A percentile compares a stretch with the other conserved stretches of the same genome.
Conservation (phyloP, 2,329 filamentous ascomycete genomes). For the Fusarium sp. region DNA sequence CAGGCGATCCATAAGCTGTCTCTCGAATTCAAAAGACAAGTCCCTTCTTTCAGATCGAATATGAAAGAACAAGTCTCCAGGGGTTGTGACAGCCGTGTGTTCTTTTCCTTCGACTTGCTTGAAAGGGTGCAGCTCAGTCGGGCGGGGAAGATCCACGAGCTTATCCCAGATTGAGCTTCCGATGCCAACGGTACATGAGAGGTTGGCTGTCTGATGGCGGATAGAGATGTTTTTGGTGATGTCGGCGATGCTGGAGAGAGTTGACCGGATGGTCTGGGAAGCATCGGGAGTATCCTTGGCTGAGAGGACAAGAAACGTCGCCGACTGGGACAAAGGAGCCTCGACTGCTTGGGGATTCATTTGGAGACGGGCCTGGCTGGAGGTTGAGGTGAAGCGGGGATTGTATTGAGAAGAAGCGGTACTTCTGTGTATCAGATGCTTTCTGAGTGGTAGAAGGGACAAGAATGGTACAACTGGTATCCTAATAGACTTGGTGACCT, state of each 20-base stretch:
- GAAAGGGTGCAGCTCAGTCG: slow-evolving; percentile 65
- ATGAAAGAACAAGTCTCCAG: slow-evolving; percentile 69
- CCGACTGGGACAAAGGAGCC: slow-evolving; percentile 63
- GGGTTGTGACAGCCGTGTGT: slow-evolving; percentile 66
- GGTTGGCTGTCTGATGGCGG: slow-evolving; percentile 58
- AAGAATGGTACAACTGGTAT: neutral
- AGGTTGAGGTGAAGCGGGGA: neutral
- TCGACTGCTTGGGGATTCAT: slow-evolving; percentile 57
- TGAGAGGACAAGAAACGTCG: slow-evolving; percentile 66
- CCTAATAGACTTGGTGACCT: neutral
- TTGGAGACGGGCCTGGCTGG: neutral
- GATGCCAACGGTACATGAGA: slow-evolving; percentile 67
- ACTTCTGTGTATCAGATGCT: neutral
- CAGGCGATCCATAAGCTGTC: slow-evolving; percentile 63
- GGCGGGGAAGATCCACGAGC: slow-evolving; percentile 58
- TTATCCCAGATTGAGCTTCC: slow-evolving; percentile 64
- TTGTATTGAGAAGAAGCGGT: neutral
- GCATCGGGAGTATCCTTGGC: slow-evolving; percentile 52
- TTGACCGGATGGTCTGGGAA: slow-evolving; percentile 56
- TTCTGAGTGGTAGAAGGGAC: neutral
- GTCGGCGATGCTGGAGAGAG: slow-evolving; percentile 57
- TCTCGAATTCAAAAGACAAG: slow-evolving; percentile 69
- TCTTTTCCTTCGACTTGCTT: slow-evolving; percentile 57
- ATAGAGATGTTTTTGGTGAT: slow-evolving; percentile 66
- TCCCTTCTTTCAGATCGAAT: slow-evolving; percentile 69